A percentile compares a stretch with the other conserved stretches of the same genome.
phyloP scores from a whole-genome alignment of 202 grass and related monocot species.

The Bolboschoenoplectus hybrid region DNA sequence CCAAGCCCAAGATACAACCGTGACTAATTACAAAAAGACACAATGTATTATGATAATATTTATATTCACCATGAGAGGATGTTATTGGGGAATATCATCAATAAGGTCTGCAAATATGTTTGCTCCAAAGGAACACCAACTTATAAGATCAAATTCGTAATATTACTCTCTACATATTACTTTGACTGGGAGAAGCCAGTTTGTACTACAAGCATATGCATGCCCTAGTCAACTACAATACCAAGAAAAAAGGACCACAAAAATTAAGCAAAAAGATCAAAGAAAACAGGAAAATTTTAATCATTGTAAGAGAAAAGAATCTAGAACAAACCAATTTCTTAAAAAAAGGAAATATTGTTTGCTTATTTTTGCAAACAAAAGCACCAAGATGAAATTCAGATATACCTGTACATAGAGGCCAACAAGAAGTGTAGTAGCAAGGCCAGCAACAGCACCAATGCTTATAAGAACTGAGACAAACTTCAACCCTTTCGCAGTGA shows the following conservation, averaged over 20 bases:
- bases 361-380: constrained; percentile 13
- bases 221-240: background rate
- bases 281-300: background rate
- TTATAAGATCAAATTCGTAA: background rate
- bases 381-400: constrained; percentile 30
- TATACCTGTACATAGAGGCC: constrained; percentile 98
- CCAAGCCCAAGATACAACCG: constrained; percentile 97
- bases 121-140: background rate
- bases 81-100: constrained; percentile 1
- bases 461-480: constrained; percentile 87
- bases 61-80: background rate
- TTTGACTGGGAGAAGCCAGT: background rate
- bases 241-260: constrained; percentile 34
- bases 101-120: background rate
- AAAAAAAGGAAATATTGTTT: background rate
- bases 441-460: constrained; percentile 85
- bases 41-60: background rate
- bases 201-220: background rate
- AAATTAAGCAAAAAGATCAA: constrained; percentile 2
- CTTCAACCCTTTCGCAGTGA: constrained; percentile 83
- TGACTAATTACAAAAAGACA: constrained; percentile 60
- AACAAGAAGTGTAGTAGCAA: constrained; percentile 94
- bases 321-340: background rate
- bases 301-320: background rate
- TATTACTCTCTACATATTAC: background rate